Conservation (phyloP, 805 yeast genomes). For the Wickerhamomyces alni region DNA sequence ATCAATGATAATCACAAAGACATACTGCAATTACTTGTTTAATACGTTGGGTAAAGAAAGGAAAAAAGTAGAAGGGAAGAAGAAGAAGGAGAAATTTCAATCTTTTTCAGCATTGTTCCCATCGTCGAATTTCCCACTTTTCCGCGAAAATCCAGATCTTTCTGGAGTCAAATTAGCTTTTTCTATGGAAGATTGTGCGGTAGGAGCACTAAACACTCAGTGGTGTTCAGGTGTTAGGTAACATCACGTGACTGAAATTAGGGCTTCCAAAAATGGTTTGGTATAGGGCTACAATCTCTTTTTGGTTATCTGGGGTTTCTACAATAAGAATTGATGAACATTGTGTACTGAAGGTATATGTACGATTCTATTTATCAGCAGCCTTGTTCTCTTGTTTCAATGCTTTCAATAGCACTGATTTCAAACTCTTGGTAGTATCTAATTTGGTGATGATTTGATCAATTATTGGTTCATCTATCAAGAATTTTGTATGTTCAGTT, state of each 20-base stretch:
- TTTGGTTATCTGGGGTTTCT: neutral
- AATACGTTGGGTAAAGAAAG: conserved; percentile 16
- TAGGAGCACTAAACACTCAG: neutral
- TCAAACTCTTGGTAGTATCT: conserved; percentile 34
- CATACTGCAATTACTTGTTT: conserved; percentile 19
- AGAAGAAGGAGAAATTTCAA: conserved; percentile 14
- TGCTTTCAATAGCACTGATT: conserved; percentile 43
- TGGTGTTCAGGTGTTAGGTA: neutral
- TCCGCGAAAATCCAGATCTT: neutral
- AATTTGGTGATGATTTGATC: conserved; percentile 31
- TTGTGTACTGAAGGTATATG: neutral
- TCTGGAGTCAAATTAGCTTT: too few species aligned
- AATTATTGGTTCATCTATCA: conserved; percentile 41
- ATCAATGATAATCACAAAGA: neutral
- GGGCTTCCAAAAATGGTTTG: neutral
- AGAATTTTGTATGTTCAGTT: too few species aligned
- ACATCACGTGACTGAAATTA: neutral
- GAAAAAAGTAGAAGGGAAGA: conserved; percentile 8
- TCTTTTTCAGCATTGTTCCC: conserved; percentile 11
- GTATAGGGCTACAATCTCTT: neutral
- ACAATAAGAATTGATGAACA: too few species aligned
- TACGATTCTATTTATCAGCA: neutral
- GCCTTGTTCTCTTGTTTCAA: conserved; percentile 42
- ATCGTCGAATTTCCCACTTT: neutral
- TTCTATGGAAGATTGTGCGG: neutral